Conservation (phyloP, 2,329 filamentous ascomycete genomes). For the Venturiaceae sp. region DNA sequence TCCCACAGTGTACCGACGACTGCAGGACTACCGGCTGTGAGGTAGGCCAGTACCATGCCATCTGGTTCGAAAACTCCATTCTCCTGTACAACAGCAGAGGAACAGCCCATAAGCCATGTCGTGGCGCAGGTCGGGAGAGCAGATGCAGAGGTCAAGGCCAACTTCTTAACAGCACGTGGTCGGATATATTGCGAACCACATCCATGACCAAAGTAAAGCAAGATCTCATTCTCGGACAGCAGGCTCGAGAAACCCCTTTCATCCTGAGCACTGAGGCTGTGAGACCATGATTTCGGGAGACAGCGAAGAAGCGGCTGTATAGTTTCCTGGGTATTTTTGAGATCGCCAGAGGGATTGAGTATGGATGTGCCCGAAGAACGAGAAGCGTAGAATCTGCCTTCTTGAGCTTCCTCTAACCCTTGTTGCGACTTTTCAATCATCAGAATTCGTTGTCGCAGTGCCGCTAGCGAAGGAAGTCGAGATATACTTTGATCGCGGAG, state of each 20-base stretch:
- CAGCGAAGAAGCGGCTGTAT: slow-evolving; percentile 58
- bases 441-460: slow-evolving; percentile 65
- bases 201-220: slow-evolving; percentile 95
- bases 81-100: slow-evolving; percentile 70
- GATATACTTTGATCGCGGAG: slow-evolving; percentile 72
- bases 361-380: slow-evolving; percentile 60
- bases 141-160: slow-evolving; percentile 43
- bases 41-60: slow-evolving; percentile 83
- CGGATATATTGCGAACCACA: slow-evolving; percentile 92
- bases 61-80: slow-evolving; percentile 84
- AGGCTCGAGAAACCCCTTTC: slow-evolving; percentile 67
- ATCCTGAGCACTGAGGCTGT: slow-evolving; percentile 58
- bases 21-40: slow-evolving; percentile 71
- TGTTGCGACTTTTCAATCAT: slow-evolving; percentile 17
- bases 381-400: slow-evolving; percentile 35
- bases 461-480: slow-evolving; percentile 77
- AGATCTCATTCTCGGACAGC: slow-evolving; percentile 57
- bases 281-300: slow-evolving; percentile 48
- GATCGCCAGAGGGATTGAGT: slow-evolving; percentile 79
- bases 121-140: slow-evolving; percentile 51
- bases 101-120: slow-evolving; percentile 89
- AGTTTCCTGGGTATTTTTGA: slow-evolving; percentile 66
- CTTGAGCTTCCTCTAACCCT: slow-evolving; percentile 9
- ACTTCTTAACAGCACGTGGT: slow-evolving; percentile 67
- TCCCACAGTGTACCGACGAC: slow-evolving; percentile 94